These are phyloP conservation scores for Pneumocystis murina DNA, from an alignment of 1,139 yeast species.

Conservation along the genomic window DNA sequence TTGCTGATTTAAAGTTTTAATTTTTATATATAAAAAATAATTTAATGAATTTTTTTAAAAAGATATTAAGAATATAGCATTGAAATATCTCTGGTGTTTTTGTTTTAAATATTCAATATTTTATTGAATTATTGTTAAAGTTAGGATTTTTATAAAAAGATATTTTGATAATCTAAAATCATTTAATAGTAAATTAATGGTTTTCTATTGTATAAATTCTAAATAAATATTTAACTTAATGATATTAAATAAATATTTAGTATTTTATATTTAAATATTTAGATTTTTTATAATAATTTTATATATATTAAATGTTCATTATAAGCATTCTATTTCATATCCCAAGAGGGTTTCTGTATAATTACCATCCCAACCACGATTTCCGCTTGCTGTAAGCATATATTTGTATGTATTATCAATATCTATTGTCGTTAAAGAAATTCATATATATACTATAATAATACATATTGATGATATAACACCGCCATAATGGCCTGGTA, in stretches of 20 bases:
- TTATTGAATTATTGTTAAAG: no score
- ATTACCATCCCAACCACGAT: conserved; percentile 84
- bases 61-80: no score
- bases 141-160: no score
- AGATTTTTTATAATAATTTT: neutral
- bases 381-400: conserved; percentile 84
- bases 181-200: neutral
- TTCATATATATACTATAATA: conserved; percentile 27
- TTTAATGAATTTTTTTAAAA: no score
- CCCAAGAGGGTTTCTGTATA: conserved; percentile 67
- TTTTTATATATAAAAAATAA: no score
- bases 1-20: no score
- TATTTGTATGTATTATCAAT: conserved; percentile 81
- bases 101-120: neutral
- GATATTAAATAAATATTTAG: neutral
- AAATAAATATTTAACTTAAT: neutral
- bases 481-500: conserved; percentile 55
- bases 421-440: conserved; percentile 20
- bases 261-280: neutral
- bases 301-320: conserved; percentile 9
- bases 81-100: neutral
- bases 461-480: conserved; percentile 27
- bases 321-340: conserved; percentile 43
- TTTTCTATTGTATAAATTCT: neutral
- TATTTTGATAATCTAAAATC: no score